A percentile compares a stretch with the other conserved stretches of the same genome.
phyloP scores from a whole-genome alignment of 75 land plant species.

The Pinus taeda region DNA sequence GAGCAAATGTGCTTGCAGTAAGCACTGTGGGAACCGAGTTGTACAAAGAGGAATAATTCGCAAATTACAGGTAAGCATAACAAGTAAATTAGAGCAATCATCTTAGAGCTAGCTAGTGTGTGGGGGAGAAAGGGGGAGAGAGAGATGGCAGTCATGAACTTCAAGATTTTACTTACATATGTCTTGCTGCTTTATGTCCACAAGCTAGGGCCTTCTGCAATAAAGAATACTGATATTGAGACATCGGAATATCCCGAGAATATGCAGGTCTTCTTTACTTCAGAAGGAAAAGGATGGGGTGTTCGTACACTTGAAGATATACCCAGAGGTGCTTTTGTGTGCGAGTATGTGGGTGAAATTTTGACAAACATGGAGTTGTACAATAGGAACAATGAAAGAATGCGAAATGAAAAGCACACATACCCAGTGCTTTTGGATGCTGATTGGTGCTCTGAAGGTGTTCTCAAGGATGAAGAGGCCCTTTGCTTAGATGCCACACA shows the following conservation, averaged over 20 bases:
- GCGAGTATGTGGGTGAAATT: slow-evolving; percentile 93
- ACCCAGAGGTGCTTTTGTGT: slow-evolving; percentile 88
- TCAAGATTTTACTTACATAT: background rate
- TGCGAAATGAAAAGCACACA: slow-evolving; percentile 38
- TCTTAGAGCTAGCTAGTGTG: background rate
- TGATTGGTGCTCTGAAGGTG: slow-evolving; percentile 76
- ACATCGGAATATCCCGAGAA: background rate
- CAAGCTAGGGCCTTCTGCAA: background rate
- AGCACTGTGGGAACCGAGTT: slow-evolving; percentile 83
- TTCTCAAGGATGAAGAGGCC: slow-evolving; percentile 82
- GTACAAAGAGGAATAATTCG: slow-evolving; percentile 76
- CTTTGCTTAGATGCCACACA: slow-evolving; percentile 92
- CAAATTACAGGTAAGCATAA: slow-evolving; percentile 60
- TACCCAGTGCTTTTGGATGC: slow-evolving; percentile 87
- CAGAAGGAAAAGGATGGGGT: slow-evolving; percentile 93
- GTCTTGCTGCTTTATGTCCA: background rate
- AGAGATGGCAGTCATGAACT: background rate
- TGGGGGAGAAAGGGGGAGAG: background rate
- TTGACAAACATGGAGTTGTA: slow-evolving; percentile 79
- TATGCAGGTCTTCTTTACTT: slow-evolving; percentile 70
- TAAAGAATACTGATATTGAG: background rate
- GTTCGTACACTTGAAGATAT: slow-evolving; percentile 66
- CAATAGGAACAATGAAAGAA: slow-evolving; percentile 41
- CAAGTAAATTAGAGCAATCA: background rate
- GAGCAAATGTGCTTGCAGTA: slow-evolving; percentile 85